Evolutionary conservation across 2,329 filamentous ascomycete species (phyloP).

Genomic region (Xylaria sp.): DNA sequence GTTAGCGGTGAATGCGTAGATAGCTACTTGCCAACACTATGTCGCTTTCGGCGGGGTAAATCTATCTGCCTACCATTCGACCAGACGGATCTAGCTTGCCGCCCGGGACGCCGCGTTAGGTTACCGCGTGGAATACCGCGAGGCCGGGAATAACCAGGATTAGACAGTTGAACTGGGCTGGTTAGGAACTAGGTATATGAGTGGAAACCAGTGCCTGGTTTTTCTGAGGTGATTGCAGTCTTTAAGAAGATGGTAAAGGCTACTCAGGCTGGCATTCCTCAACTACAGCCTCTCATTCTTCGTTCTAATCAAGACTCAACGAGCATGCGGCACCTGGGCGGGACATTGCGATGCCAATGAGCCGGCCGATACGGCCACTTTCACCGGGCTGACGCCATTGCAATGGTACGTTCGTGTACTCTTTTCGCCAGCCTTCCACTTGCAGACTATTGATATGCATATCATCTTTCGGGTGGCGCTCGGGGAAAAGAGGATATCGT

Average conservation of each 20-base stretch:
- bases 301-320: not conserved
- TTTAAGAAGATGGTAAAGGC: not conserved
- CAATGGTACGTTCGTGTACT: not conserved
- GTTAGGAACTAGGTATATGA: not conserved
- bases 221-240: not conserved
- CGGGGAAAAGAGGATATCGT: not conserved
- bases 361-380: not conserved
- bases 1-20: not conserved
- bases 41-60: not conserved
- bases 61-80: not conserved
- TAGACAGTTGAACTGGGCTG: too few species aligned
- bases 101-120: not conserved
- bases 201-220: not conserved
- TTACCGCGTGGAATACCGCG: not conserved
- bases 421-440: not conserved
- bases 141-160: constrained; percentile 3
- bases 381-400: not conserved
- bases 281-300: not conserved
- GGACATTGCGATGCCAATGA: not conserved
- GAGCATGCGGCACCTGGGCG: not conserved
- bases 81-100: not conserved
- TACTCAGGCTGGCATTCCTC: not conserved
- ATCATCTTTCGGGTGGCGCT: not conserved
- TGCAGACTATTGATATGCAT: not conserved
- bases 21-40: not conserved